phyloP scores from a whole-genome alignment of 352 stramenopile species.

The Globisporangium splendens region DNA sequence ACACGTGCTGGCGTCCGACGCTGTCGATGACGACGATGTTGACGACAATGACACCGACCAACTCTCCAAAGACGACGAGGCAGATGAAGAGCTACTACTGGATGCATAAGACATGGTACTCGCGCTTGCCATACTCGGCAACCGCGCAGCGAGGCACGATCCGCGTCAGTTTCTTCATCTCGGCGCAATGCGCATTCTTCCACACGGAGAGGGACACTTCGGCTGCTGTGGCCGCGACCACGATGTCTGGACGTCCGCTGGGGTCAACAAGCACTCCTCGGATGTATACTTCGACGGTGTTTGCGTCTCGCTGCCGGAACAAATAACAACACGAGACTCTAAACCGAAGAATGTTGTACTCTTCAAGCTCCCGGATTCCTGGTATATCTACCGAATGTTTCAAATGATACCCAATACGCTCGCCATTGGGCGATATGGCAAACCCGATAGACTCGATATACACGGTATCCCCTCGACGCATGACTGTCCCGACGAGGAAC shows the following conservation, averaged over 20 bases:
- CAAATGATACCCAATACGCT: slow-evolving; percentile 51
- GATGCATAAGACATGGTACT: no score
- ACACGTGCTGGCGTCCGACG: background rate
- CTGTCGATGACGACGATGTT: background rate
- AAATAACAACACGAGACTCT: slow-evolving; percentile 7
- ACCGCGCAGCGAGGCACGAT: no score
- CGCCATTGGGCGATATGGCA: slow-evolving; percentile 21
- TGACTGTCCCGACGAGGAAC: slow-evolving; percentile 20
- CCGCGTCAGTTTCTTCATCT: slow-evolving; percentile 11
- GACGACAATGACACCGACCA: no score
- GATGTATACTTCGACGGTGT: slow-evolving; percentile 4
- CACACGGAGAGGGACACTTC: background rate
- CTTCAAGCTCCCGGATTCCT: slow-evolving; percentile 15
- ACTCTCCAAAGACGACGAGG: background rate
- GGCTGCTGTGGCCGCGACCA: background rate
- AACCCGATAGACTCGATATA: slow-evolving; percentile 44
- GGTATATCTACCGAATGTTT: slow-evolving; percentile 38
- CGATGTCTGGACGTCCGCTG: background rate
- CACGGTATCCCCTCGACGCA: slow-evolving; percentile 36
- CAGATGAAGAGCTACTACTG: no score
- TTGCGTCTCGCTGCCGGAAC: background rate
- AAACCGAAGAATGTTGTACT: slow-evolving; percentile 2
- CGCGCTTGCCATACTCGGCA: no score
- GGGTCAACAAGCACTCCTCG: background rate
- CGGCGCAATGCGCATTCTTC: slow-evolving; percentile 7